Percentiles rank a stretch among this genome's conserved stretches.
Evolutionary conservation across 148 eudicot species (phyloP).

Genomic region (Spergularia bocconei): DNA sequence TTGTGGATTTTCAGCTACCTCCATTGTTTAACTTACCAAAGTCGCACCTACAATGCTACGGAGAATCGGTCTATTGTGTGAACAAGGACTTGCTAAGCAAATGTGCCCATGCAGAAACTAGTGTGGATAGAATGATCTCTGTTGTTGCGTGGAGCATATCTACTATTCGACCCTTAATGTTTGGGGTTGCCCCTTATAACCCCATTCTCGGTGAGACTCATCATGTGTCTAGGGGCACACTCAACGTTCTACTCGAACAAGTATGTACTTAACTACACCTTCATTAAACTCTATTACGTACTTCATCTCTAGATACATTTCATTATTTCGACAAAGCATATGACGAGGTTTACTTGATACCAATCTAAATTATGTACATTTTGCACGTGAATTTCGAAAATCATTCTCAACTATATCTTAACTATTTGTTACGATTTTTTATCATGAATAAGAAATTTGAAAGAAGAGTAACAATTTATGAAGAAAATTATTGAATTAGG

Average conservation of each 20-base stretch:
- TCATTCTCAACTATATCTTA: too few species aligned
- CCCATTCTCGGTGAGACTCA: slow-evolving; percentile 91
- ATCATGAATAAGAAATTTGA: too few species aligned
- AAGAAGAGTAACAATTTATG: too few species aligned
- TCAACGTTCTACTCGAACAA: slow-evolving; percentile 78
- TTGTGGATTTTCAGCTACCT: slow-evolving; percentile 45
- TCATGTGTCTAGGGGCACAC: slow-evolving; percentile 65
- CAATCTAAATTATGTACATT: neutral
- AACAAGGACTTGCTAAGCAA: slow-evolving; percentile 45
- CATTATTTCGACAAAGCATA: neutral
- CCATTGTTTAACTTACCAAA: slow-evolving; percentile 82
- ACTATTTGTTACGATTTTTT: too few species aligned
- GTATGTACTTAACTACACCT: slow-evolving; percentile 22
- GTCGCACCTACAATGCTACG: slow-evolving; percentile 75
- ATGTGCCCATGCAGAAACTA: slow-evolving; percentile 41
- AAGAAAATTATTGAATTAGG: too few species aligned
- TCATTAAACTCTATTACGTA: neutral
- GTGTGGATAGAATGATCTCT: slow-evolving; percentile 45
- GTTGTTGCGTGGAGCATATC: slow-evolving; percentile 76
- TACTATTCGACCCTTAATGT: slow-evolving; percentile 54
- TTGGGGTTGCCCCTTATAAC: slow-evolving; percentile 78
- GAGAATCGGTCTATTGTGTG: slow-evolving; percentile 60
- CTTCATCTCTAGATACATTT: neutral
- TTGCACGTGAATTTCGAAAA: too few species aligned
- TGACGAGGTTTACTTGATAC: neutral